Evolutionary conservation across 306 rosid genomes (phyloP).

Genomic region (Arachis stenosperma): DNA sequence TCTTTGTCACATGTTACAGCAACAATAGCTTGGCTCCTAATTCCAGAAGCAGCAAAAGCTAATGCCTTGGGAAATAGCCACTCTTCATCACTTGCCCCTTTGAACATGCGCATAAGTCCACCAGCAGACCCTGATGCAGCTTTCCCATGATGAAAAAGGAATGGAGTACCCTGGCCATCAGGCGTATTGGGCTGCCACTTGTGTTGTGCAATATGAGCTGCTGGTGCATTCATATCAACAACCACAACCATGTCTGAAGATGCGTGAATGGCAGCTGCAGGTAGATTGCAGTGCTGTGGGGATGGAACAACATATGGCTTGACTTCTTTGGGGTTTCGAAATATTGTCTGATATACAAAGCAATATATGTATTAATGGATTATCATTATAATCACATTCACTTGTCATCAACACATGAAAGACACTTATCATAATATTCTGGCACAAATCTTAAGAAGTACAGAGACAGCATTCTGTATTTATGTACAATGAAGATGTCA

Average conservation of each 20-base stretch:
- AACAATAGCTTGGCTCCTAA: constrained; percentile 81
- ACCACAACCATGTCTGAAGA: constrained; percentile 79
- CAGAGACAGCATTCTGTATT: constrained; percentile 4
- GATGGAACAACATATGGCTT: constrained; percentile 77
- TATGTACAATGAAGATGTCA: constrained; percentile 7
- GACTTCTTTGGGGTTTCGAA: constrained; percentile 86
- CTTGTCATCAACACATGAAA: constrained; percentile 26
- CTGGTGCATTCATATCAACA: constrained; percentile 86
- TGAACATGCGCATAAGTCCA: constrained; percentile 80
- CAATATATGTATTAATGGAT: constrained; percentile 35
- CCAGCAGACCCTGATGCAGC: constrained; percentile 61
- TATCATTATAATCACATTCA: constrained; percentile 32
- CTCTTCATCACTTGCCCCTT: constrained; percentile 75
- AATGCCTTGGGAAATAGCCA: constrained; percentile 86
- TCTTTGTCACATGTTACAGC: constrained; percentile 84
- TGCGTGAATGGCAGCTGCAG: constrained; percentile 92
- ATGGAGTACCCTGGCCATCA: constrained; percentile 95
- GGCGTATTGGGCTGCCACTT: constrained; percentile 99
- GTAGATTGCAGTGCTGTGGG: constrained; percentile 90
- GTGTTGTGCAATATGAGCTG: constrained; percentile 90
- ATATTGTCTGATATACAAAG: constrained; percentile 75
- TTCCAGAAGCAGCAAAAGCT: constrained; percentile 87
- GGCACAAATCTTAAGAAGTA: constrained; percentile 20
- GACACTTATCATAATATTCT: constrained; percentile 33
- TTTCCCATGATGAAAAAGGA: constrained; percentile 92